phyloP scores from a whole-genome alignment of 2,329 filamentous ascomycete genomes.

The Curvularia hawaiiensis region DNA sequence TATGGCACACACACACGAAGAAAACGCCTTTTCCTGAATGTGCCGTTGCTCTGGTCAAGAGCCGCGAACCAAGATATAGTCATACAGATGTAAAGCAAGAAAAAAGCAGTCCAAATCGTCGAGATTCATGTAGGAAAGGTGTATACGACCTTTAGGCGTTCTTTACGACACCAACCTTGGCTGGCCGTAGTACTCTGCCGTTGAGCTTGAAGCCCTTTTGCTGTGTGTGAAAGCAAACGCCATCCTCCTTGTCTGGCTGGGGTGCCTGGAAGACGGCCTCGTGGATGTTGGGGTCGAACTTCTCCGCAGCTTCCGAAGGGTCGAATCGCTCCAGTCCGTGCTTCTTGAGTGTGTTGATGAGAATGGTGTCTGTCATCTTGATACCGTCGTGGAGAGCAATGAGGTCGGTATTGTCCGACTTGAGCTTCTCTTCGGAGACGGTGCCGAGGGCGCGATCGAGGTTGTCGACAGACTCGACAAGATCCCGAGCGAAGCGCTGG shows the following conservation, averaged over 20 bases:
- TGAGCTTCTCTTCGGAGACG: conserved; percentile 76
- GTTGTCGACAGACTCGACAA: conserved; percentile 95
- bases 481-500: conserved; percentile 90
- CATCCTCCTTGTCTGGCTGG: conserved; percentile 84
- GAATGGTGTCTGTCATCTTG: conserved; percentile 91
- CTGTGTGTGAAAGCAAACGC: conserved; percentile 88
- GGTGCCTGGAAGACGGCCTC: conserved; percentile 96
- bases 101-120: background rate
- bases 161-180: conserved; percentile 96
- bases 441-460: conserved; percentile 87
- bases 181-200: conserved; percentile 83
- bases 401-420: conserved; percentile 71
- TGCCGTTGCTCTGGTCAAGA: conserved; percentile 12
- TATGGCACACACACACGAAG: conserved; percentile 15
- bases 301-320: conserved; percentile 71
- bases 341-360: conserved; percentile 88
- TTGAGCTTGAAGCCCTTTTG: conserved; percentile 96
- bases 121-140: background rate
- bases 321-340: conserved; percentile 92
- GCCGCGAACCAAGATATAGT: conserved; percentile 25
- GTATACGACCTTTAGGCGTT: conserved; percentile 57
- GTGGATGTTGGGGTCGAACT: conserved; percentile 95
- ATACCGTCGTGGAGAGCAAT: conserved; percentile 83
- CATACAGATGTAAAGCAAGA: conserved; percentile 25
- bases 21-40: conserved; percentile 27